phyloP scores from a whole-genome alignment of 208 protist species.

The Leishmania braziliensis region DNA sequence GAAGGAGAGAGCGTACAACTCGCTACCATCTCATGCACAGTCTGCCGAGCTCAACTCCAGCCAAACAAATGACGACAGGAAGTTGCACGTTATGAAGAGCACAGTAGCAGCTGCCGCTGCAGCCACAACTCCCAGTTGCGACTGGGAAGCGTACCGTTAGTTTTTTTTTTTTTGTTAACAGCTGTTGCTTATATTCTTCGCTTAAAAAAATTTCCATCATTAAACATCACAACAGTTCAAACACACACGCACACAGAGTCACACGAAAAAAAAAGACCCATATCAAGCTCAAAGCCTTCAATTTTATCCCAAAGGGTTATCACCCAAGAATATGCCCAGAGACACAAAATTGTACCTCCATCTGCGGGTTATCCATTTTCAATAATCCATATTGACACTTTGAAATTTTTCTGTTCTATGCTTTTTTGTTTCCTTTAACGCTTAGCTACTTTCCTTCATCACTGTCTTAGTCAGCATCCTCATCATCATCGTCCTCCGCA shows the following conservation, averaged over 20 bases:
- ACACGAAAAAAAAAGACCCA: conserved; percentile 4
- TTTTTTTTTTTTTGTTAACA: background rate
- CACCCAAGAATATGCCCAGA: background rate
- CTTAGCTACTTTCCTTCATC: background rate
- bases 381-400: background rate
- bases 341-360: background rate
- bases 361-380: background rate
- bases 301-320: background rate
- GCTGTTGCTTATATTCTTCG: background rate
- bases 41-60: background rate
- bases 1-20: background rate
- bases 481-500: conserved; percentile 78
- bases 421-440: conserved; percentile 6
- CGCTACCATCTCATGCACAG: background rate
- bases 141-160: background rate
- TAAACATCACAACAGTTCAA: background rate
- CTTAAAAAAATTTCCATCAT: background rate
- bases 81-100: background rate
- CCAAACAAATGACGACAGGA: background rate
- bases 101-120: background rate
- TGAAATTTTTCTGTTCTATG: background rate
- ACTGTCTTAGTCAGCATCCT: conserved; percentile 59
- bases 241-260: background rate
- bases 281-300: background rate
- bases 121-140: too few relatives aligned